phyloP scores from a whole-genome alignment of 2,329 filamentous ascomycete genomes.

The Fusarium beomiforme region DNA sequence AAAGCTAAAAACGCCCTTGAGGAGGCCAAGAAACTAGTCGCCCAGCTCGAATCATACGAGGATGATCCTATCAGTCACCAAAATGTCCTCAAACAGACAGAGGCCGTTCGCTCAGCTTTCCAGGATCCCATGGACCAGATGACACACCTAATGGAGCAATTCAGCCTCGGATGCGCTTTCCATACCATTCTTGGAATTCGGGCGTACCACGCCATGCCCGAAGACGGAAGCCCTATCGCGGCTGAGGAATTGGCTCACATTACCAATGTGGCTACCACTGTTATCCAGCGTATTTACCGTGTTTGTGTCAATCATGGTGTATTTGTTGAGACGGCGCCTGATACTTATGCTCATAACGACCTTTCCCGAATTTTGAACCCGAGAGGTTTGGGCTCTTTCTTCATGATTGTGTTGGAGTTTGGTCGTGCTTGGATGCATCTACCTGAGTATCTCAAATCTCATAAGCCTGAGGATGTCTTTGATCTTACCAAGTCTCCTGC shows the following conservation, averaged over 20 bases:
- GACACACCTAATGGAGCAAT: constrained; percentile 37
- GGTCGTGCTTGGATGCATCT: constrained; percentile 40
- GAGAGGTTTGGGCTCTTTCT: constrained; percentile 44
- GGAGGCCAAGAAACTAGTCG: constrained; percentile 41
- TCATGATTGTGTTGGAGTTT: constrained; percentile 47
- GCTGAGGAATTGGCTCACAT: constrained; percentile 34
- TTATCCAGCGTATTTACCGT: constrained; percentile 47
- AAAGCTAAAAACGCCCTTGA: constrained; percentile 42
- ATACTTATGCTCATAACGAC: constrained; percentile 48
- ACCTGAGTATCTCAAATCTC: constrained; percentile 46
- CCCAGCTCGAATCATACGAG: constrained; percentile 41
- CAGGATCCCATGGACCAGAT: constrained; percentile 44
- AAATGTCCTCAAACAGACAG: constrained; percentile 37
- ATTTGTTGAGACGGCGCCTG: constrained; percentile 42
- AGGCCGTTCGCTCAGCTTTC: constrained; percentile 38
- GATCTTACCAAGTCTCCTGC: constrained; percentile 48
- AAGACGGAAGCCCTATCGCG: constrained; percentile 35
- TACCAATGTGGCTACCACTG: constrained; percentile 45
- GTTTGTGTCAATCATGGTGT: constrained; percentile 45
- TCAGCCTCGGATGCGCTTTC: constrained; percentile 39
- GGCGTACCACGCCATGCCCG: constrained; percentile 42
- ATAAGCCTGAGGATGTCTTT: constrained; percentile 45
- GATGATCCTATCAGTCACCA: constrained; percentile 37
- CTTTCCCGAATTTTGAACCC: constrained; percentile 44
- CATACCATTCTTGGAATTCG: constrained; percentile 42